Conservation (phyloP, 1,284 basidiomycete genomes). For the Peniophora sp. region DNA sequence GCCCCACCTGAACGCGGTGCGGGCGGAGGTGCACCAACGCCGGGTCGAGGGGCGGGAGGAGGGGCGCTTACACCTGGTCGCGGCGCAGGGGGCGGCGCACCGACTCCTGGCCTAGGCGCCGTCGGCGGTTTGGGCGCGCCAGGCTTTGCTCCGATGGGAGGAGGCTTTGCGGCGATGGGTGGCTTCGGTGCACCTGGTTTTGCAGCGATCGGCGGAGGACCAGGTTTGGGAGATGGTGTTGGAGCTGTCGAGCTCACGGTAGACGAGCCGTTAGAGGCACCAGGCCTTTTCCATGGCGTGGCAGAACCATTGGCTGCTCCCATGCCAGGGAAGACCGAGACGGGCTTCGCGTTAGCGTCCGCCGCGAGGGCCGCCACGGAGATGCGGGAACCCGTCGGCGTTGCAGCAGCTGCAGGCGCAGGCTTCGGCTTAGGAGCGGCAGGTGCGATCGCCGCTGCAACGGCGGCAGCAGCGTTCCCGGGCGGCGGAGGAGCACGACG, state of each 20-base stretch:
- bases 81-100: not conserved
- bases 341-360: slow-evolving; percentile 55
- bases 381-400: slow-evolving; percentile 14
- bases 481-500: slow-evolving; percentile 40
- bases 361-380: slow-evolving; percentile 39
- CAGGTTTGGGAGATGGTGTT: slow-evolving; percentile 34
- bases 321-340: slow-evolving; percentile 71
- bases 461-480: slow-evolving; percentile 25
- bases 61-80: slow-evolving; percentile 1
- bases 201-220: slow-evolving; percentile 49
- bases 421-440: slow-evolving; percentile 28
- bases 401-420: slow-evolving; percentile 19
- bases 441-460: slow-evolving; percentile 16
- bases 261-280: slow-evolving; percentile 23
- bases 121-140: slow-evolving; percentile 21
- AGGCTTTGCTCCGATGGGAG: slow-evolving; percentile 25
- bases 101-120: slow-evolving; percentile 11
- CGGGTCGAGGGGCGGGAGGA: not conserved
- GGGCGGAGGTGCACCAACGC: not conserved
- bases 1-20: no score
- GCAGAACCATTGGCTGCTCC: slow-evolving; percentile 55
- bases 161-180: slow-evolving; percentile 15
- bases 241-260: slow-evolving; percentile 37
- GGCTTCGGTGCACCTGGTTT: slow-evolving; percentile 17
- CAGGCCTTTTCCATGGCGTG: slow-evolving; percentile 65